Conservation (phyloP, 2,329 filamentous ascomycete genomes). For the Daldinia sp. region DNA sequence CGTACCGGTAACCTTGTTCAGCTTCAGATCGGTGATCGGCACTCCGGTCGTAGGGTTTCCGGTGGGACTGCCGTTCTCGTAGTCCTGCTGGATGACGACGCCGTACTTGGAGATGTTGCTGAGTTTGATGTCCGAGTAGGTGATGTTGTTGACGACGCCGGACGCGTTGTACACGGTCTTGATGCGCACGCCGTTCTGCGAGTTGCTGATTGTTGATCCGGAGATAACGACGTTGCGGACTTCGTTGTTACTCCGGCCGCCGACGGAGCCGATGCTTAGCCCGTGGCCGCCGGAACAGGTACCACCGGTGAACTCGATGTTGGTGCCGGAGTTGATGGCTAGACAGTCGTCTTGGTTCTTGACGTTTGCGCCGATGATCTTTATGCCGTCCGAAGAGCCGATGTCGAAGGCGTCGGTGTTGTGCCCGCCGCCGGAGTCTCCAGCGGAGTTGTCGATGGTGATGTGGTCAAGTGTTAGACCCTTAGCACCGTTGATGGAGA, state of each 20-base stretch:
- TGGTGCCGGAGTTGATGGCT: slow-evolving; percentile 63
- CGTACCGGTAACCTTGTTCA: slow-evolving; percentile 53
- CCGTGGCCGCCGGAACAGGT: slow-evolving; percentile 63
- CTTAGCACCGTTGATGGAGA: slow-evolving; percentile 55
- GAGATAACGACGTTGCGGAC: slow-evolving; percentile 62
- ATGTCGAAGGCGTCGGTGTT: slow-evolving; percentile 64
- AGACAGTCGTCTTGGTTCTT: slow-evolving; percentile 69
- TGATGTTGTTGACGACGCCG: slow-evolving; percentile 60
- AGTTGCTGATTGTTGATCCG: slow-evolving; percentile 58
- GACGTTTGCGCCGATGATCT: slow-evolving; percentile 59
- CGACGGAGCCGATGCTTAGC: slow-evolving; percentile 67
- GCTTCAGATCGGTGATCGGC: slow-evolving; percentile 53
- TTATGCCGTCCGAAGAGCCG: slow-evolving; percentile 57
- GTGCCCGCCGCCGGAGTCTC: slow-evolving; percentile 64
- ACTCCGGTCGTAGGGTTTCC: slow-evolving; percentile 57
- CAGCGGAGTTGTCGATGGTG: slow-evolving; percentile 65
- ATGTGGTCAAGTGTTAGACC: slow-evolving; percentile 58
- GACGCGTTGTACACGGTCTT: slow-evolving; percentile 63
- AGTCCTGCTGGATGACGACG: slow-evolving; percentile 67
- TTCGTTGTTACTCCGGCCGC: slow-evolving; percentile 61
- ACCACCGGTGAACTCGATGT: slow-evolving; percentile 52
- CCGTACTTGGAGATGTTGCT: slow-evolving; percentile 61
- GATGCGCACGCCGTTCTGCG: slow-evolving; percentile 65
- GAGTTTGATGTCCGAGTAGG: slow-evolving; percentile 61
- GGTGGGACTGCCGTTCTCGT: slow-evolving; percentile 52